Percentiles rank a stretch among this genome's conserved stretches.
Evolutionary conservation across 306 rosid species (phyloP).

Genomic region (Cicer arietinum): DNA sequence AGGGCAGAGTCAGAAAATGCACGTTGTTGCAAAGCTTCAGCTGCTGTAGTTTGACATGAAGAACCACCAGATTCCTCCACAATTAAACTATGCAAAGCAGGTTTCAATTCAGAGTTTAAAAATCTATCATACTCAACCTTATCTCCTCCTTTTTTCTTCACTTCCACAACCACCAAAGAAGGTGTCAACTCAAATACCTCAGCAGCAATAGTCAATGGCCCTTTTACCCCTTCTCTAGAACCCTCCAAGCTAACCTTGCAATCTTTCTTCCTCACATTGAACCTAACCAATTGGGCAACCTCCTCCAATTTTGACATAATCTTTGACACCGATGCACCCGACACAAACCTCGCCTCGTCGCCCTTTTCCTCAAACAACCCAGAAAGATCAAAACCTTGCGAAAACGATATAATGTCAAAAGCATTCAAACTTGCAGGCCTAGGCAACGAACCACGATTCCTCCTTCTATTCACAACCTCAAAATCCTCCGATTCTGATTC

Average conservation of each 20-base stretch:
- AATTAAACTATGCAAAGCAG: slow-evolving; percentile 56
- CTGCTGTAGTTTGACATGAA: slow-evolving; percentile 9
- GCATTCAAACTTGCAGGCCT: slow-evolving; percentile 72
- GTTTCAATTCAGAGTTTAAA: slow-evolving; percentile 56
- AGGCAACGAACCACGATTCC: slow-evolving; percentile 26
- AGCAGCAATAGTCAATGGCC: slow-evolving; percentile 58
- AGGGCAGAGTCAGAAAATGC: slow-evolving; percentile 44
- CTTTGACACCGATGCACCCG: slow-evolving; percentile 53
- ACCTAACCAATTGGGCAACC: slow-evolving; percentile 59
- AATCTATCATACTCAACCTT: slow-evolving; percentile 57
- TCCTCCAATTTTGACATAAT: slow-evolving; percentile 68
- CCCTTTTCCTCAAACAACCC: slow-evolving; percentile 68
- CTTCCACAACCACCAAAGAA: slow-evolving; percentile 68
- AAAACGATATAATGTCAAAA: slow-evolving; percentile 66
- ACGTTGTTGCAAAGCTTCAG: slow-evolving; percentile 15
- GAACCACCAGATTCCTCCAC: slow-evolving; percentile 47
- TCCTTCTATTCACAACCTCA: slow-evolving; percentile 41
- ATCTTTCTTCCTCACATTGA: slow-evolving; percentile 65
- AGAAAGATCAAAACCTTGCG: slow-evolving; percentile 67
- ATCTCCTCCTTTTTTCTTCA: slow-evolving; percentile 69
- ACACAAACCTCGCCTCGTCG: slow-evolving; percentile 60
- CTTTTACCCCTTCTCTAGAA: slow-evolving; percentile 61
- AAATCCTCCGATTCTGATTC: slow-evolving; percentile 45
- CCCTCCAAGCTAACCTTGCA: slow-evolving; percentile 70
- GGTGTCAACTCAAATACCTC: slow-evolving; percentile 64